phyloP scores from a whole-genome alignment of 2,329 filamentous ascomycete species.

The Fusarium xylarioides region DNA sequence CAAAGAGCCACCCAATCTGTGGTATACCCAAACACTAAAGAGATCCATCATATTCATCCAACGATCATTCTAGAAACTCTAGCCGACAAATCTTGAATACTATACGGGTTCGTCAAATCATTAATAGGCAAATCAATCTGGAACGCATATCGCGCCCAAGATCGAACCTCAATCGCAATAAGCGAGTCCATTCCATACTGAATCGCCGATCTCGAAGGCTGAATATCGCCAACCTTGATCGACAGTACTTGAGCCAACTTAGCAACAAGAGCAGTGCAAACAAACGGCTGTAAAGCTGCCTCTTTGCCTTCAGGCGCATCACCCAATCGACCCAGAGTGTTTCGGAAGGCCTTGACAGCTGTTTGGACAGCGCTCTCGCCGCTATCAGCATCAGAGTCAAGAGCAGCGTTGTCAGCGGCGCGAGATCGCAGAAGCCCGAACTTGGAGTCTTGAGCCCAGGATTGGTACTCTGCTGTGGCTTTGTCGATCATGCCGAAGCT shows the following conservation, averaged over 20 bases:
- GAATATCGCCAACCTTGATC: constrained; percentile 37
- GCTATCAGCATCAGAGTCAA: constrained; percentile 20
- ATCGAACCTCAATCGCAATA: constrained; percentile 38
- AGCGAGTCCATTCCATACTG: constrained; percentile 40
- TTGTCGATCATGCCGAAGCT: constrained; percentile 40
- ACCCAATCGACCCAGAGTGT: constrained; percentile 5
- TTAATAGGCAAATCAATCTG: constrained; percentile 39
- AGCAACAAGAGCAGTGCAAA: constrained; percentile 36
- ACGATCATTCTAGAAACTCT: constrained; percentile 34
- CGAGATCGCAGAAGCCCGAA: constrained; percentile 33
- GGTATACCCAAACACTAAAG: not conserved
- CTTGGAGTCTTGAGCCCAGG: constrained; percentile 39
- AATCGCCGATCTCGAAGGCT: constrained; percentile 32
- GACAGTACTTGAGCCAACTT: constrained; percentile 38
- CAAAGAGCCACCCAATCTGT: not conserved
- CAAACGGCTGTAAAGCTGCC: constrained; percentile 22
- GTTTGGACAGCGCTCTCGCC: constrained; percentile 38
- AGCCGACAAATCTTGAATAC: constrained; percentile 35
- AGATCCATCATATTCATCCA: not conserved
- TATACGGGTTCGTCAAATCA: constrained; percentile 39
- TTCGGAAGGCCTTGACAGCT: constrained; percentile 37
- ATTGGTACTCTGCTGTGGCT: constrained; percentile 33
- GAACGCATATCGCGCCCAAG: constrained; percentile 40
- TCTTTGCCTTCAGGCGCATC: constrained; percentile 32
- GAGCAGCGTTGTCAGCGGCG: constrained; percentile 23